Evolutionary conservation across 805 yeast genomes (phyloP), one percentile per base, ranked within the genome.

Genomic region (Candida chilensis): DNA sequence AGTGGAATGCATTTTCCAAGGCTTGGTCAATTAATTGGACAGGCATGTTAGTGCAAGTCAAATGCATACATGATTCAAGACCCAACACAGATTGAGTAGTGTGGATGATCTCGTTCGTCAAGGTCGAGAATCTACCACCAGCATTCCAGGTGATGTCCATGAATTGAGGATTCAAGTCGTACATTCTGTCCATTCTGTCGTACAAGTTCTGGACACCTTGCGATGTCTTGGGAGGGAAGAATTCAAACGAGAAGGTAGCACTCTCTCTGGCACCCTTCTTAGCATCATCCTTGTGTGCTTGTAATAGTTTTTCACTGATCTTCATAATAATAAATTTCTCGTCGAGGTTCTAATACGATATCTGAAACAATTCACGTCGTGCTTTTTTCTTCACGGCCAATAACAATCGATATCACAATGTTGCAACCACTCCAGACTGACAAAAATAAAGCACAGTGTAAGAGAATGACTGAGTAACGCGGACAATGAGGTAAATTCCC

Each of bases 71-170:
- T 0, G 97, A 90, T 47, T 90, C 97, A 37, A 90, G 63, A 6
- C 96, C 96, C 32, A 88, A 64, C 3, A 86, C 88, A 3, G 88
- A 77, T 43, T 88, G 95, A 1, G 96, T 74, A 3, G 94, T 86
- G 42, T 86, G 73, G 4, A 92, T 94, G 72, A 92, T 79, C 41
- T 92, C 97, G 20, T 87, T 81, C 16, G 98, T 87, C 39, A 87
- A 60, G 26, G 76, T 74, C 5, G 94, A 78, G 29, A 81, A 57
- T 28, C 94, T 69, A 5, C 97, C 97, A 24, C 98, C 98, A 3
- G 98, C 98, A 48, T 90, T 90, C 98, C 98, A 92, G 1, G 98
- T 92, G 39, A 92, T 83, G 50, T 92, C 98, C 35, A 92, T 78
- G 54, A 92, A 92, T 39, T 83, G 75, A 2, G 98, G 98, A 39